Conservation (phyloP, 495 filamentous ascomycete species). For the Lasiosphaeris hirsuta region DNA sequence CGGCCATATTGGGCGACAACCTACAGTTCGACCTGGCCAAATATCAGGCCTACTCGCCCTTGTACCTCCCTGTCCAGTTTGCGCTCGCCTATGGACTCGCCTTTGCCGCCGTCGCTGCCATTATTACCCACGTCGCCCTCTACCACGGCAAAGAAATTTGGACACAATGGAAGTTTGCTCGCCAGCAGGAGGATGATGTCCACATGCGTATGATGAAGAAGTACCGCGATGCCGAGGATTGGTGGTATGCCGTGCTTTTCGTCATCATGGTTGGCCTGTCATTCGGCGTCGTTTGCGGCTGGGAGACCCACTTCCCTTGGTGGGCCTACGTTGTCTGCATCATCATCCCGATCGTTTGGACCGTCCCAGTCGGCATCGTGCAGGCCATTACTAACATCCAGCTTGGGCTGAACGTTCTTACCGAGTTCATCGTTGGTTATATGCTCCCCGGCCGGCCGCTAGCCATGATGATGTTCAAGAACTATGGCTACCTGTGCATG, state of each 20-base stretch:
- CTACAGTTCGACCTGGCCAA: conserved; percentile 49
- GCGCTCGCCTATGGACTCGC: conserved; percentile 62
- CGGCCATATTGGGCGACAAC: conserved; percentile 45
- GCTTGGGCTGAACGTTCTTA: conserved; percentile 64
- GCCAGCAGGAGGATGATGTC: conserved; percentile 61
- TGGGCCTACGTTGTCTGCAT: conserved; percentile 66
- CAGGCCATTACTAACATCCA: conserved; percentile 66
- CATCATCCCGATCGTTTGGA: conserved; percentile 50
- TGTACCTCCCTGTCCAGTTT: conserved; percentile 61
- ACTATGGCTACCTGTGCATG: conserved; percentile 66
- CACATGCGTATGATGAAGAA: conserved; percentile 62
- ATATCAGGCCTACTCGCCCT: conserved; percentile 58
- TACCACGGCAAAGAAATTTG: conserved; percentile 63
- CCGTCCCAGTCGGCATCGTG: conserved; percentile 54
- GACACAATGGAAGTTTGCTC: conserved; percentile 46
- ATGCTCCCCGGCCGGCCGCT: conserved; percentile 62
- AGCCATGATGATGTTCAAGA: conserved; percentile 68
- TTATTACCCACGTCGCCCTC: conserved; percentile 59
- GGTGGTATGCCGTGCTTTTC: conserved; percentile 52
- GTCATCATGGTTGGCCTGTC: conserved; percentile 42
- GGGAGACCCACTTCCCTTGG: conserved; percentile 59
- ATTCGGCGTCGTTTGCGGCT: conserved; percentile 55
- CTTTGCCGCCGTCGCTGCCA: conserved; percentile 64
- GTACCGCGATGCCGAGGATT: conserved; percentile 53
- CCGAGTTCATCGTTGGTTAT: conserved; percentile 69